A percentile compares a stretch with the other conserved stretches of the same genome.
Evolutionary conservation across 305 asterid genomes (phyloP).

Genomic region (Fraxinus greggii): DNA sequence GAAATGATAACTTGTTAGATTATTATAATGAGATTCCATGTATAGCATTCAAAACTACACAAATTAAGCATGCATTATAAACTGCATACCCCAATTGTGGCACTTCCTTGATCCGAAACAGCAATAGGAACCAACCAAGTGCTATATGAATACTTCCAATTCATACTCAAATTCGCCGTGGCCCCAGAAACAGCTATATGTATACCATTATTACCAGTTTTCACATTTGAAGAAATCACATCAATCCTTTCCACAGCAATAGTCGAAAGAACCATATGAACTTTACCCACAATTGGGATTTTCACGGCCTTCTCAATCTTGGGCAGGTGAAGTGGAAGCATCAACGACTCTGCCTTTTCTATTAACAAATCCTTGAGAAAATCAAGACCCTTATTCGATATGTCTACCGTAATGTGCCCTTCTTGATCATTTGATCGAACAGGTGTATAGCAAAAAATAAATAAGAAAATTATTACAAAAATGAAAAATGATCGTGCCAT

Average conservation of each 20-base stretch:
- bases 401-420: conserved; percentile 49
- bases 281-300: conserved; percentile 64
- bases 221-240: conserved; percentile 61
- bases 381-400: conserved; percentile 76
- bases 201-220: conserved; percentile 62
- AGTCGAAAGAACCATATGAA: conserved; percentile 51
- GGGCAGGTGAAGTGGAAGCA: conserved; percentile 75
- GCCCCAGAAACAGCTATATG: conserved; percentile 73
- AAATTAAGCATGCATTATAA: neutral
- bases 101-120: conserved; percentile 68
- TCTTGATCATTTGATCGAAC: conserved; percentile 40
- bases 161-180: conserved; percentile 73
- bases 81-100: conserved; percentile 61
- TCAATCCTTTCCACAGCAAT: conserved; percentile 46
- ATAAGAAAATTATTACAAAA: conserved; percentile 22
- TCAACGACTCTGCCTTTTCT: conserved; percentile 52
- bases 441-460: conserved; percentile 18
- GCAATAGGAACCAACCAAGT: conserved; percentile 60
- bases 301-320: conserved; percentile 46
- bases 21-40: neutral
- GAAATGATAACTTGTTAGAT: neutral
- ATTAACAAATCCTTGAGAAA: conserved; percentile 68
- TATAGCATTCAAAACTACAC: neutral
- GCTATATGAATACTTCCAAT: conserved; percentile 74
- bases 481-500: conserved; percentile 43